phyloP scores from a whole-genome alignment of 1,284 basidiomycete genomes.

The Melampsora larici-populina region DNA sequence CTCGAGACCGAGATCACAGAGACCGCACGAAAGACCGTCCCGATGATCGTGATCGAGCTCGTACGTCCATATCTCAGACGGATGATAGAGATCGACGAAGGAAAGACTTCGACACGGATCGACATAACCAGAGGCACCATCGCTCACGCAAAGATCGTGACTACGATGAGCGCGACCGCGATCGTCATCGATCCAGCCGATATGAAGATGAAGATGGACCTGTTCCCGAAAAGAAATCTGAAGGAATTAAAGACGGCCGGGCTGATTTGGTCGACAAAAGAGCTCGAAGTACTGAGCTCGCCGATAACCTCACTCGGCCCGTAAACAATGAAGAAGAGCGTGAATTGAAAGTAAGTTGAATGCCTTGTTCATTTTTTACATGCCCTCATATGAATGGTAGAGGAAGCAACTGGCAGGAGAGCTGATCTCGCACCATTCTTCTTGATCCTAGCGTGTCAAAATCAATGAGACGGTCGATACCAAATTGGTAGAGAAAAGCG shows the following conservation, averaged over 20 bases:
- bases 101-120: slow-evolving; percentile 33
- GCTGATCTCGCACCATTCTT: not conserved
- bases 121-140: slow-evolving; percentile 36
- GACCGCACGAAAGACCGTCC: slow-evolving; percentile 42
- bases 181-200: slow-evolving; percentile 43
- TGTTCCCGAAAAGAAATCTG: slow-evolving; percentile 41
- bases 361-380: not conserved
- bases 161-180: slow-evolving; percentile 46
- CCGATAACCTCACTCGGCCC: slow-evolving; percentile 3
- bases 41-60: slow-evolving; percentile 29
- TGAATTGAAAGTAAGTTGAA: slow-evolving; percentile 34
- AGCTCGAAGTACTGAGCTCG: slow-evolving; percentile 23
- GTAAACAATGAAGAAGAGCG: not conserved
- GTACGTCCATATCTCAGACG: slow-evolving; percentile 7
- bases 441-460: slow-evolving; percentile 16
- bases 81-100: slow-evolving; percentile 40
- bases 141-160: slow-evolving; percentile 43
- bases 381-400: not conserved
- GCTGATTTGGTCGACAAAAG: slow-evolving; percentile 15
- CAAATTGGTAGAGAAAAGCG: slow-evolving; percentile 37
- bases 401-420: not conserved
- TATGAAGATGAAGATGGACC: slow-evolving; percentile 31
- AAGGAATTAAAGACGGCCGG: slow-evolving; percentile 34
- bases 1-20: slow-evolving; percentile 42
- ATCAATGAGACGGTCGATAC: slow-evolving; percentile 9